These are phyloP conservation scores for Prinsepia uniflora DNA, from an alignment of 306 rosid species.

Conservation along the genomic window DNA sequence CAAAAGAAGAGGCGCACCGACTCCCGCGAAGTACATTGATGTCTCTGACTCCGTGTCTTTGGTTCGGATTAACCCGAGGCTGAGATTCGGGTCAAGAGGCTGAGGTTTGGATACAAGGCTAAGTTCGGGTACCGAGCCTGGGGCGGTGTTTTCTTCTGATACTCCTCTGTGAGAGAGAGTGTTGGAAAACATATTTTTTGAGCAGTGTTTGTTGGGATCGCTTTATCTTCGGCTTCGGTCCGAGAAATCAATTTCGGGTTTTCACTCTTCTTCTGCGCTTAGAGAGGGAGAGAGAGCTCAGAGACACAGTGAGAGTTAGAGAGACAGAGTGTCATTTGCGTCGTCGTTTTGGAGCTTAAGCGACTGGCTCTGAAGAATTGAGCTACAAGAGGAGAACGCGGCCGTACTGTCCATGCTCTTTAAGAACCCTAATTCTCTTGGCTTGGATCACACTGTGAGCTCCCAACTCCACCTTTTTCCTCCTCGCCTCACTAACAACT, in stretches of 20 bases:
- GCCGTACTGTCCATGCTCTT: constrained; percentile 21
- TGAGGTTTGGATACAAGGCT: constrained; percentile 1
- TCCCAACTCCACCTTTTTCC: constrained; percentile 4
- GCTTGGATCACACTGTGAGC: constrained; percentile 31
- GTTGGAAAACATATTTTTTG: constrained; percentile 18
- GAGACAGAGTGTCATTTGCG: constrained; percentile 21
- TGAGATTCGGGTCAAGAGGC: background rate
- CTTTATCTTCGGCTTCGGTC: constrained; percentile 32
- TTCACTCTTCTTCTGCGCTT: constrained; percentile 5
- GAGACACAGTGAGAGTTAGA: background rate
- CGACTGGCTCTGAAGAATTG: constrained; percentile 1
- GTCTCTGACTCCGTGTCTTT: background rate
- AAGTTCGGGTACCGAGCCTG: background rate
- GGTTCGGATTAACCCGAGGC: background rate
- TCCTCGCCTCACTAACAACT: background rate
- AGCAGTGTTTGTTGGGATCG: constrained; percentile 29
- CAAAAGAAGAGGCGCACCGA: background rate
- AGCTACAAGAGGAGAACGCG: constrained; percentile 11
- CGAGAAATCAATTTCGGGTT: constrained; percentile 20
- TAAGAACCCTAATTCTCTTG: constrained; percentile 23
- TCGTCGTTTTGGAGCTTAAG: constrained; percentile 22
- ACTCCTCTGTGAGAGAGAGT: background rate
- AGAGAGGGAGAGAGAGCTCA: constrained; percentile 8
- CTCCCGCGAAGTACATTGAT: background rate
- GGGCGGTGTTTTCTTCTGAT: constrained; percentile 18